A percentile compares a stretch with the other conserved stretches of the same genome.
Evolutionary conservation across 2,329 filamentous ascomycete species (phyloP).

Genomic region (Aspergillus sergii): DNA sequence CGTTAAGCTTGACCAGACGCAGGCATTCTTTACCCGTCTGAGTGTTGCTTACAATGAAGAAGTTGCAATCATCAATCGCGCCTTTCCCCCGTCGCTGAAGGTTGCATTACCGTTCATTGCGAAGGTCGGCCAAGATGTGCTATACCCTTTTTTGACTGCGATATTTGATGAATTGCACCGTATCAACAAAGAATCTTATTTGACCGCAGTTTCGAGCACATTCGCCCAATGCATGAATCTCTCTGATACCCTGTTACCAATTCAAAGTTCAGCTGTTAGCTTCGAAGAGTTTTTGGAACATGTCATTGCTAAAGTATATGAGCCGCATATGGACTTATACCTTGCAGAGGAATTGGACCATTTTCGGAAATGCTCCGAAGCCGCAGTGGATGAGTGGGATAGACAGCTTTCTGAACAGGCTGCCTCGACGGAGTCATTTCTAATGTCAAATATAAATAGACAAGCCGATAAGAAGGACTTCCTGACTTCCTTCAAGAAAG

Average conservation of each 20-base stretch:
- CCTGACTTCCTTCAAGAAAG: slow-evolving; percentile 93
- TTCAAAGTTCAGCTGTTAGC: slow-evolving; percentile 60
- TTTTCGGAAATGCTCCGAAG: slow-evolving; percentile 76
- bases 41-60: slow-evolving; percentile 81
- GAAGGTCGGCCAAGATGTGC: slow-evolving; percentile 76
- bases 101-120: slow-evolving; percentile 80
- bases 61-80: slow-evolving; percentile 73
- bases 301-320: slow-evolving; percentile 74
- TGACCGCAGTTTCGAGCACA: slow-evolving; percentile 82
- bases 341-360: slow-evolving; percentile 86
- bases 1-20: slow-evolving; percentile 77
- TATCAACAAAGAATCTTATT: slow-evolving; percentile 72
- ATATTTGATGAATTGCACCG: slow-evolving; percentile 87
- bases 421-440: slow-evolving; percentile 86
- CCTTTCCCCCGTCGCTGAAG: slow-evolving; percentile 71
- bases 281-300: slow-evolving; percentile 67
- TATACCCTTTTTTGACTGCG: slow-evolving; percentile 82
- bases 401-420: slow-evolving; percentile 90
- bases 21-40: slow-evolving; percentile 76
- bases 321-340: slow-evolving; percentile 92
- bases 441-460: slow-evolving; percentile 92
- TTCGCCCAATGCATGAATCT: slow-evolving; percentile 86
- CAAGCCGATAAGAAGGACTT: slow-evolving; percentile 97
- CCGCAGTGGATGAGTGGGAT: slow-evolving; percentile 83
- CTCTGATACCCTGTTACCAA: slow-evolving; percentile 68